Percentiles rank a stretch among this genome's conserved stretches.
phyloP scores from a whole-genome alignment of 1,284 basidiomycete species.

The Boletus calvinii region DNA sequence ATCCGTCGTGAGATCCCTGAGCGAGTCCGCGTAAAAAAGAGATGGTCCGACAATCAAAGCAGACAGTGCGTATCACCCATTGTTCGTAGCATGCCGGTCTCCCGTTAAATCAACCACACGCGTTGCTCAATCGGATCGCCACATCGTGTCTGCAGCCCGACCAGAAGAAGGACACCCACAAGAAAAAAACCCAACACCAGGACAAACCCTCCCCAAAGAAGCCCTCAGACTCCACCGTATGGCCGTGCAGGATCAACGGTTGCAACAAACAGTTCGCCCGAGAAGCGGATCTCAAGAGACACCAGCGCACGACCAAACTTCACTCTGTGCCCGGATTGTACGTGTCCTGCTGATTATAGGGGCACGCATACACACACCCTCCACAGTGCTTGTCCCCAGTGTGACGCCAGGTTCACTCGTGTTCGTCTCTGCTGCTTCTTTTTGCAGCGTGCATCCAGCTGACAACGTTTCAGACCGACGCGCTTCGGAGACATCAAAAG shows the following conservation, averaged over 20 bases:
- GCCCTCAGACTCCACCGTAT: slow-evolving; percentile 49
- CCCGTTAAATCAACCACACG: slow-evolving; percentile 26
- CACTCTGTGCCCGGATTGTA: slow-evolving; percentile 72
- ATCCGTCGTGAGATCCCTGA: slow-evolving; percentile 14
- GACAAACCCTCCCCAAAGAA: slow-evolving; percentile 38
- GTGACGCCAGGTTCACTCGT: slow-evolving; percentile 72
- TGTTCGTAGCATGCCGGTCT: slow-evolving; percentile 13
- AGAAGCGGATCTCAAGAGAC: slow-evolving; percentile 74
- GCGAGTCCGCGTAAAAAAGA: slow-evolving; percentile 17
- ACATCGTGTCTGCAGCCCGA: slow-evolving; percentile 31
- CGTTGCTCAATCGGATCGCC: slow-evolving; percentile 18
- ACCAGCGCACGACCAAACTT: slow-evolving; percentile 71
- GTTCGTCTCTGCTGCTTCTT: slow-evolving; percentile 41
- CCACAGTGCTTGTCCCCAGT: slow-evolving; percentile 67
- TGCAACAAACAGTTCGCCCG: slow-evolving; percentile 76
- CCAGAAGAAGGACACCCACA: slow-evolving; percentile 49
- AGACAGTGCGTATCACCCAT: slow-evolving; percentile 34
- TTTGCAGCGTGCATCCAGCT: slow-evolving; percentile 11
- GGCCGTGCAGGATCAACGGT: slow-evolving; percentile 75
- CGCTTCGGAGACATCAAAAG: slow-evolving; percentile 60
- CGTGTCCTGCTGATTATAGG: slow-evolving; percentile 33
- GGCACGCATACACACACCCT: slow-evolving; percentile 16
- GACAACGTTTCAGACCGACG: slow-evolving; percentile 48
- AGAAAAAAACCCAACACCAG: slow-evolving; percentile 39
- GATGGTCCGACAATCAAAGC: slow-evolving; percentile 35